Conservation (phyloP, 768 basidiomycete species). For the Lactifluus volemus region DNA sequence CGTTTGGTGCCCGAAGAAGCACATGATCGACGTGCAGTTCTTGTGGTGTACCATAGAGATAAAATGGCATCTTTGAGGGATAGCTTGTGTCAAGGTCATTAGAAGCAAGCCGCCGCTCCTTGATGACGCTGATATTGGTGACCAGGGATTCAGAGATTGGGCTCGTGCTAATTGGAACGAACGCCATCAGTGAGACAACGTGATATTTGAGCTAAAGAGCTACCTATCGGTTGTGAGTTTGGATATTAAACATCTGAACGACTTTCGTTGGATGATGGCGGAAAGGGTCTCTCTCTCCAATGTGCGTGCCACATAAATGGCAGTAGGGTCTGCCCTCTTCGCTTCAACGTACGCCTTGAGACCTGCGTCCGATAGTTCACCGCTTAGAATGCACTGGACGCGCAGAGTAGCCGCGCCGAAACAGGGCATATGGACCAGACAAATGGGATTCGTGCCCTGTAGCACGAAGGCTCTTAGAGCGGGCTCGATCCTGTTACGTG, state of each 20-base stretch:
- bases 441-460: conserved; percentile 29
- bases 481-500: conserved; percentile 28
- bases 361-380: conserved; percentile 21
- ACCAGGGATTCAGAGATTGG: conserved; percentile 14
- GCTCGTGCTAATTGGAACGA: conserved; percentile 5
- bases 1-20: conserved; percentile 21
- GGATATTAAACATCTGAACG: conserved; percentile 5
- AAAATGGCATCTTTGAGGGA: conserved; percentile 31
- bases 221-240: conserved; percentile 16
- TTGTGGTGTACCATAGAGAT: conserved; percentile 30
- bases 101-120: conserved; percentile 25
- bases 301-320: conserved; percentile 21
- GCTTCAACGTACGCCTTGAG: conserved; percentile 17
- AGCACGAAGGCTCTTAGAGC: conserved; percentile 31
- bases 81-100: conserved; percentile 27
- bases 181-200: not conserved
- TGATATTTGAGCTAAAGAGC: not conserved
- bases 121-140: conserved; percentile 27
- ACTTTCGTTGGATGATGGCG: conserved; percentile 5
- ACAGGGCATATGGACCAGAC: conserved; percentile 29
- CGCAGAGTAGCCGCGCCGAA: conserved; percentile 33
- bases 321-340: conserved; percentile 15
- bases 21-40: conserved; percentile 31
- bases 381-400: conserved; percentile 32
- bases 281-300: conserved; percentile 15